Evolutionary conservation across 768 basidiomycete genomes (phyloP), one percentile per base, ranked within the genome.

Genomic region (Termitomyces sp.): DNA sequence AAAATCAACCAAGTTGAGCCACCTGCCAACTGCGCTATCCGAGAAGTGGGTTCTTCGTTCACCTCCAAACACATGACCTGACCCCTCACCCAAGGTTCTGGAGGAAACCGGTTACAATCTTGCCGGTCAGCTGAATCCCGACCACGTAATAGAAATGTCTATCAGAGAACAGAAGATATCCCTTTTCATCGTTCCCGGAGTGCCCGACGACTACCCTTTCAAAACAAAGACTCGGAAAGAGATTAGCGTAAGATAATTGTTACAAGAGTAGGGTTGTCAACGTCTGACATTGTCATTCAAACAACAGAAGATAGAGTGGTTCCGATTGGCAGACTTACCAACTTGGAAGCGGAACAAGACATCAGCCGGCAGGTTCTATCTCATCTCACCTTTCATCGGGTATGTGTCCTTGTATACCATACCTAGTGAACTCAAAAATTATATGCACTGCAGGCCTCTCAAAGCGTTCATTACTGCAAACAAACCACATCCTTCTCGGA

Each of bases 31-130:
- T 99, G 97, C 71, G 97, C 96, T 2, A 79, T 91, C 53, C 85
- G 97, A 70, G 97, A 99, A 76, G 96, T 95, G 60, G 54, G 83
- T 66, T 10, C 8, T 57, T 52, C 53, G 23, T 37, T 42, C n/a
- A 48, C 21, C 21, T 23, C 26, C 10, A 28, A 43, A 37, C 45
- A 33, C n/a, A 23, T 33, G 40, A 60, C 64, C 54, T 15, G 21
- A 47, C 8, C 50, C 50, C 60, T 53, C 31, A 21, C 30, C 26
- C 21, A 8, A 98, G 95, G 96, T 98, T 23, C 77, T 91, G 31
- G 97, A 99, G 71, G 97, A 99, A 74, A 98, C 94, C 0, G 97
- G 97, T 14, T 98, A 91, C 75, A 93, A 98, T 70, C 67, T 94
- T 54, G 80, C 78, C 50, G 84, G 81, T 55, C 80, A 87, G 64